Conservation (phyloP, 2,329 filamentous ascomycete genomes). For the Aspergillus oerlinghausenensis region DNA sequence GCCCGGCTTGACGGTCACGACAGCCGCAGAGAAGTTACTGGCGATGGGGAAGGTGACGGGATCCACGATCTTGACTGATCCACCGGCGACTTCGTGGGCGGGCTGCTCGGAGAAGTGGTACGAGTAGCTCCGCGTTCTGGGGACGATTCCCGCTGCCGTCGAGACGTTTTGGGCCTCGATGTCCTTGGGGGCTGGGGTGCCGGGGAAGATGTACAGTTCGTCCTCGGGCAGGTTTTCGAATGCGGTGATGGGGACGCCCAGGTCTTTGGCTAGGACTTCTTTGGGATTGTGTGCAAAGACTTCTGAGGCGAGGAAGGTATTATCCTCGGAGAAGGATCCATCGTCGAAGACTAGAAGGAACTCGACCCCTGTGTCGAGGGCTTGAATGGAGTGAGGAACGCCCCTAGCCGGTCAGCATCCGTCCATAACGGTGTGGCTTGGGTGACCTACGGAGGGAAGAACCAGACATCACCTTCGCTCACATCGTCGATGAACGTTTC, state of each 20-base stretch:
- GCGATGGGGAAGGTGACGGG: constrained; percentile 72
- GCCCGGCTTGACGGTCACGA: constrained; percentile 66
- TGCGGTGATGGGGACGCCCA: constrained; percentile 45
- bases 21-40: constrained; percentile 66
- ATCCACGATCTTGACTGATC: constrained; percentile 69
- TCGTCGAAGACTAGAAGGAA: constrained; percentile 62
- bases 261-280: constrained; percentile 53
- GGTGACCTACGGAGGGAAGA: constrained; percentile 58
- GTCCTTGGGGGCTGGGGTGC: constrained; percentile 56
- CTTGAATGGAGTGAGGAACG: constrained; percentile 72
- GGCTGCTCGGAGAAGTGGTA: constrained; percentile 68
- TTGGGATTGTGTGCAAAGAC: constrained; percentile 47
- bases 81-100: constrained; percentile 62
- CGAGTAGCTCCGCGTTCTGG: constrained; percentile 61
- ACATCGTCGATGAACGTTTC: constrained; percentile 74
- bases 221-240: constrained; percentile 61
- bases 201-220: constrained; percentile 75
- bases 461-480: constrained; percentile 73
- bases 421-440: background rate
- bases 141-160: constrained; percentile 59
- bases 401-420: constrained; percentile 38
- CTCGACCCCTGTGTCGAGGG: constrained; percentile 62
- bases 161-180: constrained; percentile 62
- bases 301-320: constrained; percentile 68
- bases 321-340: constrained; percentile 61